Conservation (phyloP, 306 rosid genomes). For the Lagenaria siceraria region DNA sequence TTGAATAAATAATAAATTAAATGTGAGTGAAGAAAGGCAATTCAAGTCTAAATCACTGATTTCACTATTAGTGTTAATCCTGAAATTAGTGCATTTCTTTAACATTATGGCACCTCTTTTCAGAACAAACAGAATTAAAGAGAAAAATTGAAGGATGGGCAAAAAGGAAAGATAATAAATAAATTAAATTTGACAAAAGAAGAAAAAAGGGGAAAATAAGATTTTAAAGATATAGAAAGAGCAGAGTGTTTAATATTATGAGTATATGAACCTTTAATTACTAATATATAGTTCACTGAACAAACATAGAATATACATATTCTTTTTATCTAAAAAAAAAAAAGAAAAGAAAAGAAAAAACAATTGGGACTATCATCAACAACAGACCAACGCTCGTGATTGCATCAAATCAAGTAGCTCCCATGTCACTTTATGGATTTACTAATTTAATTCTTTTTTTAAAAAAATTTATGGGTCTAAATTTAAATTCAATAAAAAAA, state of each 20-base stretch:
- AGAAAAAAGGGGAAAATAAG: not conserved
- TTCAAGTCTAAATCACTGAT: not conserved
- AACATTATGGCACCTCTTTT: not conserved
- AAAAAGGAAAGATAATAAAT: not conserved
- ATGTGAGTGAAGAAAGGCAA: not conserved
- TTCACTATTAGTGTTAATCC: not conserved
- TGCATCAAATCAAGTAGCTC: constrained; percentile 21
- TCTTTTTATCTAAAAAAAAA: not conserved
- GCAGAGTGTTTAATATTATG: constrained; percentile 3
- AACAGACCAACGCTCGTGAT: constrained; percentile 11
- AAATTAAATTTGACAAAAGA: not conserved
- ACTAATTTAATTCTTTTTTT: not conserved
- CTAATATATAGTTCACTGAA: constrained; percentile 1
- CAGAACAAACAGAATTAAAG: not conserved
- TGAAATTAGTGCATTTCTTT: not conserved
- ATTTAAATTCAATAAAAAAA: not conserved
- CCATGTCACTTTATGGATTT: constrained; percentile 13
- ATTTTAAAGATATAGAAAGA: not conserved
- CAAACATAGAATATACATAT: constrained; percentile 2
- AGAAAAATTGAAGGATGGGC: not conserved
- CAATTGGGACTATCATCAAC: not conserved
- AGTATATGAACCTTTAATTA: not conserved
- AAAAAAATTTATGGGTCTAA: not conserved
- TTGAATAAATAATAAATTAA: not conserved
- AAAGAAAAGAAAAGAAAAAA: not conserved